Conservation (phyloP, 2,329 filamentous ascomycete species). For the Talaromyces sp. region DNA sequence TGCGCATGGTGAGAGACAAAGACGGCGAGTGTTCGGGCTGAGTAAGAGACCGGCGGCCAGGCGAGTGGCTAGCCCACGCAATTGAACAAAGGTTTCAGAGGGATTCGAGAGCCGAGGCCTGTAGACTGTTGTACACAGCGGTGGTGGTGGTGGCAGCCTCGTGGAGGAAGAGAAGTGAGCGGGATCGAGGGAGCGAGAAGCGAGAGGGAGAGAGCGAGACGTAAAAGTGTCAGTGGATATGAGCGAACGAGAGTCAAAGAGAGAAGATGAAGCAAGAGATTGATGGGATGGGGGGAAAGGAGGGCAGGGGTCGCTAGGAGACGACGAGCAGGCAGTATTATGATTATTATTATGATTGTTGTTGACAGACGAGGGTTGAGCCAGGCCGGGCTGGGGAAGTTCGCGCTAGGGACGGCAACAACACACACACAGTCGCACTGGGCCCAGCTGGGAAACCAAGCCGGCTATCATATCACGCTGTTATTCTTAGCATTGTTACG, state of each 20-base stretch:
- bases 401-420: slow-evolving; percentile 8
- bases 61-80: background rate
- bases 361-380: background rate
- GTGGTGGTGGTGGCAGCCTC: background rate
- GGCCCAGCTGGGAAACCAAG: background rate
- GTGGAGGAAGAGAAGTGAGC: background rate
- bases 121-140: background rate
- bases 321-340: background rate
- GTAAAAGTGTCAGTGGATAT: background rate
- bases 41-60: background rate
- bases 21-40: background rate
- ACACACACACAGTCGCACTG: background rate
- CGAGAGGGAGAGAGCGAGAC: background rate
- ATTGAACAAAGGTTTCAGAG: background rate
- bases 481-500: background rate
- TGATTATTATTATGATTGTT: background rate
- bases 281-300: background rate
- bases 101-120: background rate
- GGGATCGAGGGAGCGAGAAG: background rate
- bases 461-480: background rate
- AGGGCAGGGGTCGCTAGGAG: background rate
- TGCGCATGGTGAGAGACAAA: slow-evolving; percentile 7
- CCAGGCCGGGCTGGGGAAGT: slow-evolving; percentile 11
- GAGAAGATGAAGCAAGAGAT: background rate
- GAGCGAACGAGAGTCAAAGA: background rate